These are phyloP conservation scores for Sextonia rubra DNA, from an alignment of 164 flowering plant genomes.

Conservation along the genomic window DNA sequence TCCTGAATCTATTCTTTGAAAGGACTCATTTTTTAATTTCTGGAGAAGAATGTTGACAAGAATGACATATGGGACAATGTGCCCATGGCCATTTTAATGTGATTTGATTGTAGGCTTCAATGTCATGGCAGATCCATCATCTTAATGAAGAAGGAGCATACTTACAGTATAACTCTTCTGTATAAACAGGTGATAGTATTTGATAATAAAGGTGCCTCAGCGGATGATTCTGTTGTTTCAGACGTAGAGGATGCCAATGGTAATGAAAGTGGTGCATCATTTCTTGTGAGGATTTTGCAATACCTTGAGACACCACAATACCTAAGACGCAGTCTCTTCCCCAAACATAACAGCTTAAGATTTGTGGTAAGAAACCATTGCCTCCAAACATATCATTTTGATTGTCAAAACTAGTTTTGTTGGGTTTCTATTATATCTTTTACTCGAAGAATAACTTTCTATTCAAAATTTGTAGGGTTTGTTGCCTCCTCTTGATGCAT, in stretches of 20 bases:
- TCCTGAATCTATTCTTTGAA: no score
- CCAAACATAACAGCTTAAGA: constrained; percentile 70
- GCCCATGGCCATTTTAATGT: no score
- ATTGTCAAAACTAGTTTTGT: neutral
- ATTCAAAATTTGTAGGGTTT: constrained; percentile 54
- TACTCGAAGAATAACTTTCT: constrained; percentile 1
- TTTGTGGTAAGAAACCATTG: constrained; percentile 55
- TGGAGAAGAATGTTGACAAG: no score
- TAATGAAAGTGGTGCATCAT: constrained; percentile 69
- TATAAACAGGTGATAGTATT: constrained; percentile 68
- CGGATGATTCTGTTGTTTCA: constrained; percentile 25
- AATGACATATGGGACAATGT: no score
- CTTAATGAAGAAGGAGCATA: neutral
- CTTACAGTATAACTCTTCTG: neutral
- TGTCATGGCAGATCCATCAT: neutral
- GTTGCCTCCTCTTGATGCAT: constrained; percentile 98
- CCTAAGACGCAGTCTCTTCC: constrained; percentile 71
- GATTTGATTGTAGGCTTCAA: no score
- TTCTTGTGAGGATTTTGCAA: constrained; percentile 68
- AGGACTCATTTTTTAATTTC: no score
- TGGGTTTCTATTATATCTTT: neutral
- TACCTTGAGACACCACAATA: constrained; percentile 99
- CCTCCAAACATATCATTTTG: neutral
- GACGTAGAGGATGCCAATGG: constrained; percentile 32
- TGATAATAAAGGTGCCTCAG: constrained; percentile 48